Evolutionary conservation across 768 basidiomycete genomes (phyloP).

Genomic region (Boletus insuetus): DNA sequence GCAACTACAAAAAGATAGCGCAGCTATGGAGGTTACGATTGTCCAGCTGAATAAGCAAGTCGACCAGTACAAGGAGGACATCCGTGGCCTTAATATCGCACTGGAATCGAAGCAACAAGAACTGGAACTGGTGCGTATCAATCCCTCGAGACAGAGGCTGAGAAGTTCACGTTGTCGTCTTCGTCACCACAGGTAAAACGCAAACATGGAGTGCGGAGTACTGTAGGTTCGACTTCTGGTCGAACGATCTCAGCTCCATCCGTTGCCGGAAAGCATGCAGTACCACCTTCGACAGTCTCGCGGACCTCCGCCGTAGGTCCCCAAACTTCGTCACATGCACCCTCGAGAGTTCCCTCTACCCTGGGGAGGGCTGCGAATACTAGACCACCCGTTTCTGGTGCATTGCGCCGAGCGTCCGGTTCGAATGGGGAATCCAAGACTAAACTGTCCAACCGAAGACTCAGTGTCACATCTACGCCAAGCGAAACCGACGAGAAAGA

Average conservation of each 20-base stretch:
- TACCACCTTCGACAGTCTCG: constrained; percentile 39
- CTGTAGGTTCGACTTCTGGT: constrained; percentile 56
- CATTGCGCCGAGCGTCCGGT: constrained; percentile 30
- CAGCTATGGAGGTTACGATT: constrained; percentile 80
- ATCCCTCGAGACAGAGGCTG: neutral
- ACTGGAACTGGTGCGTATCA: constrained; percentile 70
- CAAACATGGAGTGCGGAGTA: constrained; percentile 52
- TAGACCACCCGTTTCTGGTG: constrained; percentile 9
- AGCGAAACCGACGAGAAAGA: constrained; percentile 60
- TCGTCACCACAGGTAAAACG: constrained; percentile 54
- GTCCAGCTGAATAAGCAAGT: constrained; percentile 67
- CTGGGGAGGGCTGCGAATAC: constrained; percentile 25
- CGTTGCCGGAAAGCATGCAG: constrained; percentile 39
- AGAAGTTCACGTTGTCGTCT: constrained; percentile 2
- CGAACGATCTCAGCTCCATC: constrained; percentile 40
- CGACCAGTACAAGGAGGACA: constrained; percentile 69
- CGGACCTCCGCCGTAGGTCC: constrained; percentile 32
- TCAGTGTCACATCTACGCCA: constrained; percentile 36
- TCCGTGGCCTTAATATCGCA: constrained; percentile 84
- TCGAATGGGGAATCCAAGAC: constrained; percentile 34
- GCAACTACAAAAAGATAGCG: constrained; percentile 74
- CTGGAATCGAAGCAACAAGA: constrained; percentile 94
- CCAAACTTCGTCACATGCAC: constrained; percentile 39
- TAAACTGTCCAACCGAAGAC: constrained; percentile 33
- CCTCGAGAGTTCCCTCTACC: constrained; percentile 31